Conservation (phyloP, 169 alveolate genomes). For the Plasmodium falciparum region DNA sequence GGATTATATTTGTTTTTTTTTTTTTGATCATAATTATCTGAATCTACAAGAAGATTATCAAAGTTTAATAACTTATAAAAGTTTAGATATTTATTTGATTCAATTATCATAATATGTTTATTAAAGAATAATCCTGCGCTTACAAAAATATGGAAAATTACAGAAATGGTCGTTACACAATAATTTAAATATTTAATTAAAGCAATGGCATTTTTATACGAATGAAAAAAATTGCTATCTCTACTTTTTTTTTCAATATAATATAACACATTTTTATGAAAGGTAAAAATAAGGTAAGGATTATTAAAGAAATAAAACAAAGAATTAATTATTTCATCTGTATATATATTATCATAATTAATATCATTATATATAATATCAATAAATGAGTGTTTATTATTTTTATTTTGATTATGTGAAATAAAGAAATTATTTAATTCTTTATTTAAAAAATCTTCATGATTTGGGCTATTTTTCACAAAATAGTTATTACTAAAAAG, state of each 20-base stretch:
- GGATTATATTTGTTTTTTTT: neutral
- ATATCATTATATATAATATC: constrained; percentile 37
- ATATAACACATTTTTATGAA: constrained; percentile 65
- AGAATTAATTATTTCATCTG: constrained; percentile 63
- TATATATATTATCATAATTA: constrained; percentile 19
- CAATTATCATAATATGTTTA: constrained; percentile 25
- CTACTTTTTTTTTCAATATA: constrained; percentile 59
- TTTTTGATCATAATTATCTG: neutral
- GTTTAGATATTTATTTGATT: constrained; percentile 58
- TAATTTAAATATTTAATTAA: constrained; percentile 47
- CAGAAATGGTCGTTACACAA: constrained; percentile 36
- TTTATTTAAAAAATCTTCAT: constrained; percentile 66
- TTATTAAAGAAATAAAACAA: constrained; percentile 70
- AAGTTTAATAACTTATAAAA: constrained; percentile 43
- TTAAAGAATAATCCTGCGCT: constrained; percentile 59
- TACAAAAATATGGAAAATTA: constrained; percentile 36
- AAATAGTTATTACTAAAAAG: neutral
- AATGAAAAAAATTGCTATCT: constrained; percentile 22
- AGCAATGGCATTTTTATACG: constrained; percentile 37
- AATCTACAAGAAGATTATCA: constrained; percentile 3
- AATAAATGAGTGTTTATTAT: constrained; percentile 42
- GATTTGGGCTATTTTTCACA: constrained; percentile 15
- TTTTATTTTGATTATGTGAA: constrained; percentile 33
- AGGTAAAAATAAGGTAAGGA: constrained; percentile 55
- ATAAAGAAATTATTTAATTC: constrained; percentile 56